These are phyloP conservation scores for Diplotaxis tenuifolia DNA, from an alignment of 345 rosid genomes.

Conservation along the genomic window DNA sequence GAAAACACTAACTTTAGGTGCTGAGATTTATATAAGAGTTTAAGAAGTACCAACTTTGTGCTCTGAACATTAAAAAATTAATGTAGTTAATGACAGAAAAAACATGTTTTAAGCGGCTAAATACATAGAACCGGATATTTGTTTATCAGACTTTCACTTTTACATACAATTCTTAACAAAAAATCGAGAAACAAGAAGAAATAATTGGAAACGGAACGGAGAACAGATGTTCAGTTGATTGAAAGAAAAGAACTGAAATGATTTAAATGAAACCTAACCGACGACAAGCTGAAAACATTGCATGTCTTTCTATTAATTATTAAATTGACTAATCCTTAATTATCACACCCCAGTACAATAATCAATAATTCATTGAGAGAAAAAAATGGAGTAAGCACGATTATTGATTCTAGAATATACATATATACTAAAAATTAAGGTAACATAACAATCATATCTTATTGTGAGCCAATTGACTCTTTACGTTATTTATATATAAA, in stretches of 20 bases:
- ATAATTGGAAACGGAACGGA: background rate
- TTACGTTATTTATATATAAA: background rate
- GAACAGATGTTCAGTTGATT: background rate
- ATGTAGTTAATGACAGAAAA: too few species aligned
- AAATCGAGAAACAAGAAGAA: background rate
- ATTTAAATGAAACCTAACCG: background rate
- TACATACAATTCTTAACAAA: background rate
- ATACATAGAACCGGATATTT: background rate
- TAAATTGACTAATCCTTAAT: background rate
- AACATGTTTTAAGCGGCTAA: background rate
- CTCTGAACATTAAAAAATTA: background rate
- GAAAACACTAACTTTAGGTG: background rate
- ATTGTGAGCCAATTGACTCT: too few species aligned
- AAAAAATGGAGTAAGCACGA: background rate
- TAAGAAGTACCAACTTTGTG: background rate
- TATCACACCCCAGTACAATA: background rate
- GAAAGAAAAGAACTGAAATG: background rate
- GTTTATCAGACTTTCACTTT: background rate
- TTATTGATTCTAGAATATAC: background rate
- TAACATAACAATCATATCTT: background rate
- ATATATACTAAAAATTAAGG: too few species aligned
- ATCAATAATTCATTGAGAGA: background rate
- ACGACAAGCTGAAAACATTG: constrained; percentile 5
- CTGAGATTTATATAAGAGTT: background rate
- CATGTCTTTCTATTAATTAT: background rate